These are phyloP conservation scores for Candida sojae DNA, from an alignment of 1,139 yeast species.

Conservation along the genomic window DNA sequence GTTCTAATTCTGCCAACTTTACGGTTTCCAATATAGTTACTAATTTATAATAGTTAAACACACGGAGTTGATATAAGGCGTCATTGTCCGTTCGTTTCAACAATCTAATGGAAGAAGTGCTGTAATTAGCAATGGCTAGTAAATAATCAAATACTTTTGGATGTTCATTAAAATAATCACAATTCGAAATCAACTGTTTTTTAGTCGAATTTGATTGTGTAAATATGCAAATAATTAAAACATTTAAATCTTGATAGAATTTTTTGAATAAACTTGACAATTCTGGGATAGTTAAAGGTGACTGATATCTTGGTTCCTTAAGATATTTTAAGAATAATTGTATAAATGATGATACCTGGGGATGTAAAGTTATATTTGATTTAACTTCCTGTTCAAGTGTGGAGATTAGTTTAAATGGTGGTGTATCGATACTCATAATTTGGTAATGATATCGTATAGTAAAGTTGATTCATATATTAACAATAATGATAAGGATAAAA, in stretches of 20 bases:
- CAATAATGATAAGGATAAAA: too few species aligned
- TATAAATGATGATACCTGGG: slow-evolving; percentile 13
- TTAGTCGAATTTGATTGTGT: slow-evolving; percentile 44
- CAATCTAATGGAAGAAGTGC: slow-evolving; percentile 39
- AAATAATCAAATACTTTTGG: slow-evolving; percentile 42
- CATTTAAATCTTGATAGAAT: slow-evolving; percentile 41
- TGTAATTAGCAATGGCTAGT: slow-evolving; percentile 47
- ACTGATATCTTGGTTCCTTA: slow-evolving; percentile 46
- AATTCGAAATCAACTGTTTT: slow-evolving; percentile 36
- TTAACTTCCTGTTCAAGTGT: slow-evolving; percentile 16
- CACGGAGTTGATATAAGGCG: slow-evolving; percentile 40
- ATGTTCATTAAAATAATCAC: slow-evolving; percentile 28
- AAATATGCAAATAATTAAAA: slow-evolving; percentile 33
- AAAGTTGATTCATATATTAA: background rate
- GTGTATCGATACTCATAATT: slow-evolving; percentile 4
- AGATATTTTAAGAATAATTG: slow-evolving; percentile 36
- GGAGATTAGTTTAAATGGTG: slow-evolving; percentile 10
- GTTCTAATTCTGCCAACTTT: slow-evolving; percentile 33
- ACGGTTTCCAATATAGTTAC: slow-evolving; percentile 33
- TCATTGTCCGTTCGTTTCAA: slow-evolving; percentile 38
- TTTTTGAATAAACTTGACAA: slow-evolving; percentile 32
- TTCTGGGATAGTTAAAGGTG: slow-evolving; percentile 40
- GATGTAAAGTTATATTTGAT: slow-evolving; percentile 12
- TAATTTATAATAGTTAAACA: slow-evolving; percentile 45
- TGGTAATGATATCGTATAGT: background rate